These are phyloP conservation scores for Prosopis cineraria DNA, from an alignment of 306 rosid species.

Conservation along the genomic window DNA sequence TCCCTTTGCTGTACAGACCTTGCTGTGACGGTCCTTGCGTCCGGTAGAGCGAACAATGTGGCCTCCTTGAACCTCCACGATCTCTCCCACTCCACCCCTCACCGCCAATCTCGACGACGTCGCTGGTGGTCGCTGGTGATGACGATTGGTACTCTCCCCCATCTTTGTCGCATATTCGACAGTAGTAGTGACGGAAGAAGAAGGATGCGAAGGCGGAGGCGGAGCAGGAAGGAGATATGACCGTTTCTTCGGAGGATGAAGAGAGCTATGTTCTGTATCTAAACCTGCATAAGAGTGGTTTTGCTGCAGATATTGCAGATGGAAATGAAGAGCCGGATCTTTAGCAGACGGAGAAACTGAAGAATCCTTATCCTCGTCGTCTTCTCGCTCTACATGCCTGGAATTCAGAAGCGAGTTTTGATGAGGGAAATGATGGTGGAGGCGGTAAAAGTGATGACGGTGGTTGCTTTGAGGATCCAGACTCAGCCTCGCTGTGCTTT, in stretches of 20 bases:
- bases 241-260: slow-evolving; percentile 41
- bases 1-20: slow-evolving; percentile 93
- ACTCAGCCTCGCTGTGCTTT: slow-evolving; percentile 51
- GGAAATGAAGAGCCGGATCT: neutral
- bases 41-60: slow-evolving; percentile 90
- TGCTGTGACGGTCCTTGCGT: slow-evolving; percentile 93
- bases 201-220: neutral
- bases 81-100: slow-evolving; percentile 54
- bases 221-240: neutral
- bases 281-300: neutral
- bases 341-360: neutral
- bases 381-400: slow-evolving; percentile 38
- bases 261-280: slow-evolving; percentile 19
- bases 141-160: slow-evolving; percentile 49
- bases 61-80: slow-evolving; percentile 90
- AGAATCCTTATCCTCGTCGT: neutral
- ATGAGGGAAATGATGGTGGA: slow-evolving; percentile 26
- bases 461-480: slow-evolving; percentile 87
- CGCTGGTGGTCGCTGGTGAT: slow-evolving; percentile 14
- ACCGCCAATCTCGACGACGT: slow-evolving; percentile 51
- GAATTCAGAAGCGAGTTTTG: slow-evolving; percentile 37
- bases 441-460: slow-evolving; percentile 30
- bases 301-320: neutral
- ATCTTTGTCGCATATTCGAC: slow-evolving; percentile 74
- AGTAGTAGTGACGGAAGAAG: neutral